Base-by-base conservation (phyloP, 495 filamentous ascomycete genomes). In the Elaphomyces granulatus region DNA sequence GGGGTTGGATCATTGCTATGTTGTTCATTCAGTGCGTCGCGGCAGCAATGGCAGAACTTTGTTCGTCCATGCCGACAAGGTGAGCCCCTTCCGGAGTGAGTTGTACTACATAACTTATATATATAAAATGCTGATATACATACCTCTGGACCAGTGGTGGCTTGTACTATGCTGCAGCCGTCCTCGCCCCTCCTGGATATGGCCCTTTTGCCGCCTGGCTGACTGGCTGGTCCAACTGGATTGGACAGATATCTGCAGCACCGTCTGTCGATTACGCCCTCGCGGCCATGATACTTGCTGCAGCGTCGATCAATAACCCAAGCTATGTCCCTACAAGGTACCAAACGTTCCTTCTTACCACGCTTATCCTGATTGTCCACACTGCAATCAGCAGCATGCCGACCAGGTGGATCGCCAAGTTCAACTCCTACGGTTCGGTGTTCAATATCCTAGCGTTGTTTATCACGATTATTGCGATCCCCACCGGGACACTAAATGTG, bases 1-100 rank as follows among this genome's bases (percentile, higher is more conserved):
- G 81, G 81, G 81, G 81, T 14, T 87, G 81, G 81, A 59, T 87
- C 21, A 64, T 86, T 39, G 77, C 78, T 17, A 81, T 83, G 67
- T 36, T 77, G 10, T 83, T 82, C 40, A 83, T 87, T 37, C 72
- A 83, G 51, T 81, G 74, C 51, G 71, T 86, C 42, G 79, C 78
- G 3, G 66, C 73, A 60, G 61, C 67, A 28, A 78, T 80, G 77
- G 75, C 75, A 1, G 78, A 80, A 54, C 58, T 81, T 12, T 79
- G 76, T 50, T 74, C 66, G 3, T 72, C 72, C 20, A 80, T 80
- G 77, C 76, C 75, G 10, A 81, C 78, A 3, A 72, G 68, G 64
- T 70, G 49, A n/a, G n/a, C n/a, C n/a, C n/a, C n/a, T n/a, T n/a
- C n/a, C n/a, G n/a, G n/a, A n/a, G n/a, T n/a, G n/a, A n/a, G n/a